A percentile compares a stretch with the other conserved stretches of the same genome.
Evolutionary conservation across 2,329 filamentous ascomycete species (phyloP).

Genomic region (Colletotrichum sp.): DNA sequence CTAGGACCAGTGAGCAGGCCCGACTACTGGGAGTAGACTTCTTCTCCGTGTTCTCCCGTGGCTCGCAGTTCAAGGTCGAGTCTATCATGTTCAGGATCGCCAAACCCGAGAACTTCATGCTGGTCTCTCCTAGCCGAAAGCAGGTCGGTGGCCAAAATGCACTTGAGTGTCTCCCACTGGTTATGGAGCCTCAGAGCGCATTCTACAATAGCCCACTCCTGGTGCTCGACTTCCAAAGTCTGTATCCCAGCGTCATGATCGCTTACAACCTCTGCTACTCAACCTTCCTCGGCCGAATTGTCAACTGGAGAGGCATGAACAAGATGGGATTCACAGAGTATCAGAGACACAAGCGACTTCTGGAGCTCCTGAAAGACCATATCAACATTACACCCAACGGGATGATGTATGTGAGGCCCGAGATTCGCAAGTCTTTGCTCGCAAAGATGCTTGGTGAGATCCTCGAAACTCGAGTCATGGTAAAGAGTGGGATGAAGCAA

Average conservation of each 20-base stretch:
- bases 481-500: slow-evolving; percentile 94
- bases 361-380: slow-evolving; percentile 80
- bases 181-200: slow-evolving; percentile 96
- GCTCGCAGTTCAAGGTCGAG: slow-evolving; percentile 98
- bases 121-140: slow-evolving; percentile 87
- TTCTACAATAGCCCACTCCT: slow-evolving; percentile 91
- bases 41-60: slow-evolving; percentile 92
- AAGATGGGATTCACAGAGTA: slow-evolving; percentile 97
- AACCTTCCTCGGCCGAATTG: slow-evolving; percentile 87
- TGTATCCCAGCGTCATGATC: slow-evolving; percentile 98
- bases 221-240: slow-evolving; percentile 93
- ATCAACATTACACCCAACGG: slow-evolving; percentile 95
- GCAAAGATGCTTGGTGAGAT: slow-evolving; percentile 98
- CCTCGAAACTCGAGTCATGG: slow-evolving; percentile 94
- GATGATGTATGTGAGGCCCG: slow-evolving; percentile 89
- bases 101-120: slow-evolving; percentile 92
- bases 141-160: slow-evolving; percentile 96
- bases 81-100: slow-evolving; percentile 98
- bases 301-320: slow-evolving; percentile 86
- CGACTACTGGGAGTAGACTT: slow-evolving; percentile 94
- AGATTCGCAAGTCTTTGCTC: slow-evolving; percentile 86
- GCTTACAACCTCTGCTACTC: slow-evolving; percentile 99
- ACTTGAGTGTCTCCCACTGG: slow-evolving; percentile 89
- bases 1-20: slow-evolving; percentile 92
- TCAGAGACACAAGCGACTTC: slow-evolving; percentile 73